phyloP scores from a whole-genome alignment of 257 asterid species.

The Ophiorrhiza pumila region DNA sequence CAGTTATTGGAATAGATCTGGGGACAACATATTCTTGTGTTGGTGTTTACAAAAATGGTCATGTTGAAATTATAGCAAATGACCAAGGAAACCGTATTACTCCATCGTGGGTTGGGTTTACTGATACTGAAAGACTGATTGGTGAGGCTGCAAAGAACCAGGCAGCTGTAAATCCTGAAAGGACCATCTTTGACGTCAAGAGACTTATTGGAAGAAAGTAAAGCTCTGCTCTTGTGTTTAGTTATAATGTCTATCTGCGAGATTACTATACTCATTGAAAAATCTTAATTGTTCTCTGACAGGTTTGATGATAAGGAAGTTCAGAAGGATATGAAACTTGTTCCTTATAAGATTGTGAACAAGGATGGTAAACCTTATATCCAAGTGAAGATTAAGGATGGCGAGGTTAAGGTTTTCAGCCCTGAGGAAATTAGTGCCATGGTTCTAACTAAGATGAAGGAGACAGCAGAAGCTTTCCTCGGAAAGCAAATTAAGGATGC shows the following conservation, averaged over 20 bases:
- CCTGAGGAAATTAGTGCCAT: constrained; percentile 96
- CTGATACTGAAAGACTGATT: constrained; percentile 78
- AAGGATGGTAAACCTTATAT: constrained; percentile 92
- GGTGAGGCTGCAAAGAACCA: constrained; percentile 98
- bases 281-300: constrained; percentile 8
- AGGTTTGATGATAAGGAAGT: constrained; percentile 95
- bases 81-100: constrained; percentile 96
- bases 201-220: constrained; percentile 98
- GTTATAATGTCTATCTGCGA: not conserved
- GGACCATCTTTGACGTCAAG: constrained; percentile 91
- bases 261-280: not conserved
- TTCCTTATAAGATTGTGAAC: constrained; percentile 83
- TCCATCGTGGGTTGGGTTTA: constrained; percentile 96
- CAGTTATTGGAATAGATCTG: constrained; percentile 89
- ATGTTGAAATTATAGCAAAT: constrained; percentile 88
- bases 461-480: constrained; percentile 84
- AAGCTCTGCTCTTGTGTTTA: constrained; percentile 7
- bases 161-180: constrained; percentile 84
- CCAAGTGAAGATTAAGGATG: constrained; percentile 71
- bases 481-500: constrained; percentile 92
- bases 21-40: constrained; percentile 97
- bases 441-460: constrained; percentile 89
- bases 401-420: constrained; percentile 86
- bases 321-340: constrained; percentile 83
- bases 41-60: constrained; percentile 94